Conservation (phyloP, 306 rosid species). For the Sindora glabra region DNA sequence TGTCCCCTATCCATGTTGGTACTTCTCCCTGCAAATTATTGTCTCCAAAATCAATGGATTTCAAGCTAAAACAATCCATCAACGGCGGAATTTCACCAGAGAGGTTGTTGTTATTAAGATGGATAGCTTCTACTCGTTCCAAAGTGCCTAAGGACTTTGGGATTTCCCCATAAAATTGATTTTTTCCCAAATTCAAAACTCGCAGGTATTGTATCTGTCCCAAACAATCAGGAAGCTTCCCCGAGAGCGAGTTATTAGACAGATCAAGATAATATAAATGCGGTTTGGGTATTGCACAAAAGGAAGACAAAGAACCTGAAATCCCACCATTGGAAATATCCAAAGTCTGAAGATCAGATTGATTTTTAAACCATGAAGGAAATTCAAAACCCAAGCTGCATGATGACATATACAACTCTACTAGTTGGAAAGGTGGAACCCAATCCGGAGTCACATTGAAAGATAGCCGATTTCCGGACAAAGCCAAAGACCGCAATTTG, state of each 20-base stretch:
- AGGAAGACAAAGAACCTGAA: background rate
- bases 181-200: background rate
- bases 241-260: background rate
- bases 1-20: background rate
- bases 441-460: too few relatives aligned
- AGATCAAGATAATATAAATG: background rate
- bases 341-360: too few relatives aligned
- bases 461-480: too few relatives aligned
- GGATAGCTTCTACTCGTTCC: background rate
- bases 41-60: background rate
- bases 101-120: background rate
- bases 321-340: slow-evolving; percentile 16
- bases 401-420: too few relatives aligned
- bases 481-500: too few relatives aligned
- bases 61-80: background rate
- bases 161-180: slow-evolving; percentile 10
- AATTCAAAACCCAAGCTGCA: too few relatives aligned
- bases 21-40: background rate
- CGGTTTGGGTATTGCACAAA: background rate
- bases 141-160: slow-evolving; percentile 1
- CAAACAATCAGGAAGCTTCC: slow-evolving; percentile 17
- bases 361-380: too few relatives aligned
- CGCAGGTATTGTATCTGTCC: rapidly evolving
- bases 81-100: slow-evolving; percentile 11
- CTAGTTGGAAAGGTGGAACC: too few relatives aligned